phyloP scores from a whole-genome alignment of 140 eudicot genomes.

The Ambrosia hybrid region DNA sequence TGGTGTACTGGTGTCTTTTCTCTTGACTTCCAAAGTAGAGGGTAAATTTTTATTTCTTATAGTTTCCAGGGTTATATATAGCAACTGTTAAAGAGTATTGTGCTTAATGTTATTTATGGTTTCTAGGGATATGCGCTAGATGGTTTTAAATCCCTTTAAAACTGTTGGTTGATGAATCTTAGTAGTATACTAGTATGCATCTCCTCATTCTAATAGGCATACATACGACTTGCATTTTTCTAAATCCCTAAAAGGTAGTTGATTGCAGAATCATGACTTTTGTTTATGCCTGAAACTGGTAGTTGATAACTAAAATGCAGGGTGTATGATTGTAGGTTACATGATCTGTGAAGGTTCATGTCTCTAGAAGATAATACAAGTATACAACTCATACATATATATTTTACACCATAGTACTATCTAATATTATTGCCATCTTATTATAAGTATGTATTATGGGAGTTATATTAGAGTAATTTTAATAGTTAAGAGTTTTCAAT shows the following conservation, averaged over 20 bases:
- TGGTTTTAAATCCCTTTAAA: conserved; percentile 1
- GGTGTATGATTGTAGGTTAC: neutral
- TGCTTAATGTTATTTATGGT: neutral
- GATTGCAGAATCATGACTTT: neutral
- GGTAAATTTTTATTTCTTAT: neutral
- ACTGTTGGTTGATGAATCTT: conserved; percentile 4
- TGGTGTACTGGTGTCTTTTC: neutral
- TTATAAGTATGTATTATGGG: neutral
- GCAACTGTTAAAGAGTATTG: neutral
- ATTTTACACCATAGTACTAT: neutral
- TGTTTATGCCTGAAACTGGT: neutral
- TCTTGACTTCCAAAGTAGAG: conserved; percentile 5
- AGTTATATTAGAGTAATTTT: conserved; percentile 10
- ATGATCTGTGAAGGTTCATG: conserved; percentile 1
- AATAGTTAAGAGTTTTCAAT: conserved; percentile 4
- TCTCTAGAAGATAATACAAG: neutral
- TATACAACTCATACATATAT: neutral
- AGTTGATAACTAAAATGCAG: neutral
- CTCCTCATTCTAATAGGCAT: conserved; percentile 3
- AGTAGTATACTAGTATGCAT: neutral
- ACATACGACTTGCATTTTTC: neutral
- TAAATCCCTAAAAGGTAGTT: neutral
- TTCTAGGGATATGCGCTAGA: conserved; percentile 6
- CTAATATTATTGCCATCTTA: conserved; percentile 6
- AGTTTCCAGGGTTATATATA: neutral